phyloP scores from a whole-genome alignment of 805 yeast genomes.

The Kodamaea restingae region DNA sequence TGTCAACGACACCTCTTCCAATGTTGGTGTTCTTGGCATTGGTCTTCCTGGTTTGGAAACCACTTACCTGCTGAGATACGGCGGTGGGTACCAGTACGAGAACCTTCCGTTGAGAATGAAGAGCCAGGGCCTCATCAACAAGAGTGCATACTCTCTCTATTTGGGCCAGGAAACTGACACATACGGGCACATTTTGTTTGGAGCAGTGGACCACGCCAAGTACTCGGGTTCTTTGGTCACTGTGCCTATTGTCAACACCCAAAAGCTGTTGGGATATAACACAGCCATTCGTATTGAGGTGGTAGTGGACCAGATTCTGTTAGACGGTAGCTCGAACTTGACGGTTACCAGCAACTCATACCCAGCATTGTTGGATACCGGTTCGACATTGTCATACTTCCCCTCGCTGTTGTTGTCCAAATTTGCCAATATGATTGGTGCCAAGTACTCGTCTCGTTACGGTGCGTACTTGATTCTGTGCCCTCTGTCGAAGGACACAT shows the following conservation, averaged over 20 bases:
- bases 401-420: constrained; percentile 34
- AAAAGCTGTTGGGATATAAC: constrained; percentile 25
- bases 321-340: constrained; percentile 13
- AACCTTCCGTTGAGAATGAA: constrained; percentile 36
- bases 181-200: constrained; percentile 37
- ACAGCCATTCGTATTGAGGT: constrained; percentile 47
- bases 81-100: constrained; percentile 27
- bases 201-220: constrained; percentile 43
- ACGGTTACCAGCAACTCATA: constrained; percentile 16
- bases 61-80: constrained; percentile 31
- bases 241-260: constrained; percentile 42
- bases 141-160: constrained; percentile 34
- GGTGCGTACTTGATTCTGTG: constrained; percentile 51
- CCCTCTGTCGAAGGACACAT: constrained; percentile 16
- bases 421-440: constrained; percentile 37
- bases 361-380: constrained; percentile 32
- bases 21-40: constrained; percentile 65
- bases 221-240: constrained; percentile 31
- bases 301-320: constrained; percentile 38
- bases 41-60: constrained; percentile 69
- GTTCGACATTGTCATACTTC: constrained; percentile 39
- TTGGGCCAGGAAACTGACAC: constrained; percentile 23
- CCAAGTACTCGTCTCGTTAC: constrained; percentile 34
- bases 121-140: constrained; percentile 30
- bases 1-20: constrained; percentile 42